phyloP scores from a whole-genome alignment of 2,329 filamentous ascomycete species.

The Fusarium siculi region DNA sequence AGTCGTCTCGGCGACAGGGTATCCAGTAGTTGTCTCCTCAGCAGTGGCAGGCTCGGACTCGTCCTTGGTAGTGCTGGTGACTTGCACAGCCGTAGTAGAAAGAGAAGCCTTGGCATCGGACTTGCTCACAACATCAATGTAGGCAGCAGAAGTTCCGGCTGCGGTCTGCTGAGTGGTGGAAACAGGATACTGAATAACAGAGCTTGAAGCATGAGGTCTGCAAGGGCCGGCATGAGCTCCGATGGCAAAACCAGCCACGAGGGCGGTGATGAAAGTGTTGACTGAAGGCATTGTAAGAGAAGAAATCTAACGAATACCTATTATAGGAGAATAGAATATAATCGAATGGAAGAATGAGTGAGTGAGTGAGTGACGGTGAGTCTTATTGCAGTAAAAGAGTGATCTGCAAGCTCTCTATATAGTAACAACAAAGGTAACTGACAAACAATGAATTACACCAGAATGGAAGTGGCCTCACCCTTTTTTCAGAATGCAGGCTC shows the following conservation, averaged over 20 bases:
- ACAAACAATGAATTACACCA: slow-evolving; percentile 1
- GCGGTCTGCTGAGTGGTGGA: neutral
- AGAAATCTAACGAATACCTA: neutral
- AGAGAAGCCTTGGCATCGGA: neutral
- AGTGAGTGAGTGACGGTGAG: slow-evolving; percentile 4
- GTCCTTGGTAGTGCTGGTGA: neutral
- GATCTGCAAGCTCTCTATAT: slow-evolving; percentile 35
- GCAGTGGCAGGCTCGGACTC: slow-evolving; percentile 2
- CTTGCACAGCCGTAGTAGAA: slow-evolving; percentile 8
- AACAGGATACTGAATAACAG: neutral
- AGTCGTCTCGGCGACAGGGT: neutral
- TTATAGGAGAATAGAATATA: slow-evolving; percentile 1
- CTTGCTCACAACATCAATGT: slow-evolving; percentile 1
- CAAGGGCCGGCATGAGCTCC: slow-evolving; percentile 30
- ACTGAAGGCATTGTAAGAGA: slow-evolving; percentile 23
- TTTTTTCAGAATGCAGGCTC: slow-evolving; percentile 17
- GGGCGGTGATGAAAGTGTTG: slow-evolving; percentile 20
- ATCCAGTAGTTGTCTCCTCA: neutral
- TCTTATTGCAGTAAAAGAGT: slow-evolving; percentile 19
- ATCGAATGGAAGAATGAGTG: neutral
- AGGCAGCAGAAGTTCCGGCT: neutral
- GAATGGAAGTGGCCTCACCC: slow-evolving; percentile 4
- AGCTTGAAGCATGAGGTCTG: slow-evolving; percentile 20
- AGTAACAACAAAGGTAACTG: slow-evolving; percentile 4
- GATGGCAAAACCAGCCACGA: slow-evolving; percentile 27